Base-by-base conservation (phyloP, 495 filamentous ascomycete genomes). In the Cryomyces antarcticus region DNA sequence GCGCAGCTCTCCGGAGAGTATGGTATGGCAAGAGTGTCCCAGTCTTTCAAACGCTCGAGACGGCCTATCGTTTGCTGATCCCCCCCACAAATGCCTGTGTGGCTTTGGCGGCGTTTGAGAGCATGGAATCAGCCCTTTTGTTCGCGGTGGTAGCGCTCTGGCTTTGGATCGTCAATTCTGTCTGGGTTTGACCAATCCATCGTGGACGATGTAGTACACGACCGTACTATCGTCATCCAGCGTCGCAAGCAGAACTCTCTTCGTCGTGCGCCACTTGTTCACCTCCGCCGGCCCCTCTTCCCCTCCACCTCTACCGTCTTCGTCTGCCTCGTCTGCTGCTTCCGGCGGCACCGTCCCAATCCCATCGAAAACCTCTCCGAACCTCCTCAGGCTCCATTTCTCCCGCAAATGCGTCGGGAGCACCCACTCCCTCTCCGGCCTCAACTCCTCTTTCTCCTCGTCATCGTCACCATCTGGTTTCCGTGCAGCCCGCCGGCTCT, bases 131-230 rank as follows among this genome's bases (percentile, higher is more conserved):
- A 24, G 17, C 17, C 17, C 17, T 24, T 24, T 24, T 24, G 17
- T 24, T 24, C 17, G 17, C 17, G 17, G 17, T 24, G 17, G 2
- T 24, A 2, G 17, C 17, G 17, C 17, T 24, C 17, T 24, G 17
- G 17, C 17, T 24, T 24, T 24, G 17, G 17, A 24, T 2, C 17
- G 2, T 66, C 60, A 97, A 58, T 97, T 97, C 57, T 95, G 89
- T 45, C 92, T 66, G 4, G 92, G 89, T 62, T 96, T 97, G 28
- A 97, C 87, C 39, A 93, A 73, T 3, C 92, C 92, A 58, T 95
- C 88, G 49, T 93, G 86, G 37, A 95, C 73, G 52, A 93, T 72
- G 57, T 99, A 99, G 57, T 93, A 96, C 4, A 88, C 82, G 17
- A 96, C 71, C 3, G 89, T 96, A 37, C 85, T 92, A 58, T 99